Percentiles rank a stretch among this genome's conserved stretches.
phyloP scores from a whole-genome alignment of 1,284 basidiomycete genomes.

The Volvariella surrecta region DNA sequence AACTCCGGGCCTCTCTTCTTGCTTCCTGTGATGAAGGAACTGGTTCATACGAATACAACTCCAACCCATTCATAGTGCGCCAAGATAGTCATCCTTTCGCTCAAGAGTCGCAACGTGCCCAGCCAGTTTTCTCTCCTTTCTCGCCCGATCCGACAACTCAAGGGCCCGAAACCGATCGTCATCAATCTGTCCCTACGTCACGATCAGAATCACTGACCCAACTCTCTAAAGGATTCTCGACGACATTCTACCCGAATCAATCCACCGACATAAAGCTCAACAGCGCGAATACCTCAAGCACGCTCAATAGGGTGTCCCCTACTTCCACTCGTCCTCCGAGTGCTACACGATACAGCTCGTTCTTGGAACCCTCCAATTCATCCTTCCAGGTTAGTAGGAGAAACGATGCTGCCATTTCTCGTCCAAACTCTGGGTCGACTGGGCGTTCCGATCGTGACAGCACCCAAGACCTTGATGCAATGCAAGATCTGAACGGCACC shows the following conservation, averaged over 20 bases:
- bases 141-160: conserved; percentile 48
- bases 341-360: conserved; percentile 34
- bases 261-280: conserved; percentile 21
- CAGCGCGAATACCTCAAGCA: conserved; percentile 12
- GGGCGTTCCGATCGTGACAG: conserved; percentile 12
- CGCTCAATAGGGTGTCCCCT: conserved; percentile 31
- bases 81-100: conserved; percentile 5
- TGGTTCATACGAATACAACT: conserved; percentile 10
- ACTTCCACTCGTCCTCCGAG: conserved; percentile 35
- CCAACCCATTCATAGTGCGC: conserved; percentile 12
- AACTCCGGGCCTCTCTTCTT: conserved; percentile 17
- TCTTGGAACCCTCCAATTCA: conserved; percentile 26
- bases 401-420: conserved; percentile 37
- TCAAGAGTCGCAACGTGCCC: conserved; percentile 23
- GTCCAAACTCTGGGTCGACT: conserved; percentile 39
- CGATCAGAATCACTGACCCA: conserved; percentile 27
- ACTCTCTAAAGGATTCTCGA: conserved; percentile 33
- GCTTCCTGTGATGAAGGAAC: conserved; percentile 11
- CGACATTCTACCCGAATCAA: conserved; percentile 32
- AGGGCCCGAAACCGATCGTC: conserved; percentile 21
- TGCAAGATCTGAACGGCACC: conserved; percentile 70
- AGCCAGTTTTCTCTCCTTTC: conserved; percentile 48
- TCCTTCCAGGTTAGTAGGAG: conserved; percentile 18
- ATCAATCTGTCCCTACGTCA: conserved; percentile 17
- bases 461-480: conserved; percentile 36